Evolutionary conservation across 2,329 filamentous ascomycete genomes (phyloP), one percentile per base, ranked within the genome.

Genomic region (Xylaria hypoxylon): DNA sequence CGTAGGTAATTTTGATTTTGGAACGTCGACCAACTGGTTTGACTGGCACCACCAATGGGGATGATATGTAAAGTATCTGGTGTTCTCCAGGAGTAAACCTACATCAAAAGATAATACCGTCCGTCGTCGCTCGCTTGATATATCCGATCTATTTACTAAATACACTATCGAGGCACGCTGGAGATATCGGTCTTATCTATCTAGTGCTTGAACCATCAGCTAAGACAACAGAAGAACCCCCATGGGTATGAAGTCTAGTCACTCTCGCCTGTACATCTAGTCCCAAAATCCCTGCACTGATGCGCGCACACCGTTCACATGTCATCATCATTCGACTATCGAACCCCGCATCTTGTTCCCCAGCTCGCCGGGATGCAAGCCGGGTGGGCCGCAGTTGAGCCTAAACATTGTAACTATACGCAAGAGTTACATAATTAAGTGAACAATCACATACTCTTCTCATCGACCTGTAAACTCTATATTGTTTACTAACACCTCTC

Each of bases 1-100:
- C 0, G 84, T 86, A 63, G 84, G 84, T 0, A 86, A 86, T 59
- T 76, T 87, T 2, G 85, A 87, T 52, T 84, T 87, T 57, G 83
- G 82, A 0, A 76, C 84, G 13, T 85, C 85, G 0, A 81, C 84
- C 1, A 85, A 85, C 47, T 87, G 84, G 85, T 76, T 75, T 53
- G 76, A 78, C 56, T 78, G 76, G 75, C 75, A 77, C 58, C 75
- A 77, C 53, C 69, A 71, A 61, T 74, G 72, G 71, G 73, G 68
- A 26, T 67, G 35, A 68, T 35, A 10, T 31, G 1, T 40, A 11
- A 17, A 26, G 4, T 22, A 13, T 15, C 52, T 11, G 22, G n/a
- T 1, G 2, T 35, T 42, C 10, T 1, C 31, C 3, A 31, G 4
- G 13, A 13, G 11, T 38, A 26, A 45, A 13, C n/a, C 17, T 3